These are phyloP conservation scores for Hymenotorrendiella dingleyae DNA, from an alignment of 2,329 filamentous ascomycete genomes.

Conservation along the genomic window DNA sequence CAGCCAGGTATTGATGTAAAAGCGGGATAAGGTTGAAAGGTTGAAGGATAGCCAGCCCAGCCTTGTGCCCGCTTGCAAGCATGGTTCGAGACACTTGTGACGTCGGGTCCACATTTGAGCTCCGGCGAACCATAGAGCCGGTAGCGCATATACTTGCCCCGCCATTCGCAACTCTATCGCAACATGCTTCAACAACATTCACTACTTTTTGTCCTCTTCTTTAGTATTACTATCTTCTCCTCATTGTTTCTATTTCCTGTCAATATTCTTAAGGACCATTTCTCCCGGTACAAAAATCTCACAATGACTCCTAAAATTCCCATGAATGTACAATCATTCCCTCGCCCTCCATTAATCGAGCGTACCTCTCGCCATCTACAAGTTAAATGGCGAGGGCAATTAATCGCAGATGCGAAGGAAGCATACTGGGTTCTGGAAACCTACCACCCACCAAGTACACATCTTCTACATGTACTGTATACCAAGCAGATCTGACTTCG, in stretches of 20 bases:
- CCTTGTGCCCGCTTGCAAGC: constrained; percentile 15
- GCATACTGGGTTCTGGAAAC: constrained; percentile 24
- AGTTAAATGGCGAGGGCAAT: constrained; percentile 48
- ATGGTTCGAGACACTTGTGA: constrained; percentile 3
- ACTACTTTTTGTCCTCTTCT: background rate
- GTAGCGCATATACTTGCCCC: constrained; percentile 15
- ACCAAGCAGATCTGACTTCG: constrained; percentile 4
- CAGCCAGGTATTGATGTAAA: constrained; percentile 4
- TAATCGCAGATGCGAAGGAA: constrained; percentile 49
- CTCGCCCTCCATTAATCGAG: constrained; percentile 52
- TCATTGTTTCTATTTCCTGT: background rate
- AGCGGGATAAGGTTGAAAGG: constrained; percentile 2
- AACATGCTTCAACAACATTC: constrained; percentile 7
- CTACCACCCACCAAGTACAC: constrained; percentile 56
- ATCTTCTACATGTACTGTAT: background rate
- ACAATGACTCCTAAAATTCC: constrained; percentile 37
- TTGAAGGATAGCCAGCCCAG: constrained; percentile 5
- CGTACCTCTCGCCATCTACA: constrained; percentile 47
- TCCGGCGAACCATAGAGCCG: constrained; percentile 11
- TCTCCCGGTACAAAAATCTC: background rate
- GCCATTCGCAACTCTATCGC: background rate
- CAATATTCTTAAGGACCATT: background rate
- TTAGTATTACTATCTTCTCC: background rate
- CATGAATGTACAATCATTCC: constrained; percentile 52
- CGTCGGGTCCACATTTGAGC: background rate